Conservation (phyloP, 1,139 yeast species). For the Hemisphaericaspora subhashii region DNA sequence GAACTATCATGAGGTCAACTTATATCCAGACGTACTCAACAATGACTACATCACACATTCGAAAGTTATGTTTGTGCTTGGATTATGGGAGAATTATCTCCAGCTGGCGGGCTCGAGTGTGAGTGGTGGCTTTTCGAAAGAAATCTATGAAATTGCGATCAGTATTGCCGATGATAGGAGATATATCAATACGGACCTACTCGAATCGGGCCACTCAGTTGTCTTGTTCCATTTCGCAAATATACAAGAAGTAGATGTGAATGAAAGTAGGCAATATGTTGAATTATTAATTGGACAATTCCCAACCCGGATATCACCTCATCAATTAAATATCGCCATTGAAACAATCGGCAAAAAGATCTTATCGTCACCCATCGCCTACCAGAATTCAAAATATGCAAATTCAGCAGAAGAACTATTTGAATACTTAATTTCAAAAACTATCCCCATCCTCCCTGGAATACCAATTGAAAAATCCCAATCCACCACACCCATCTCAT, state of each 20-base stretch:
- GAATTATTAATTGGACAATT: slow-evolving; percentile 46
- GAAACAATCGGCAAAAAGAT: slow-evolving; percentile 56
- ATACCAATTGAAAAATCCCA: slow-evolving; percentile 19
- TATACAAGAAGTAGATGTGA: slow-evolving; percentile 22
- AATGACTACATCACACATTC: slow-evolving; percentile 41
- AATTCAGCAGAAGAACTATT: slow-evolving; percentile 40
- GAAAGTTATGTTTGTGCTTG: slow-evolving; percentile 56
- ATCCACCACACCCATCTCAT: slow-evolving; percentile 5
- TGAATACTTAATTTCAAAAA: slow-evolving; percentile 38
- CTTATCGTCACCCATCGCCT: slow-evolving; percentile 41
- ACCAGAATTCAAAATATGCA: slow-evolving; percentile 21
- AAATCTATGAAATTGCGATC: slow-evolving; percentile 45
- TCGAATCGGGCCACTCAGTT: slow-evolving; percentile 72
- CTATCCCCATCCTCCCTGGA: slow-evolving; percentile 34
- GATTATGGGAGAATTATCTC: slow-evolving; percentile 57
- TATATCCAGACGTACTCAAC: slow-evolving; percentile 35
- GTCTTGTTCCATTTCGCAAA: slow-evolving; percentile 48
- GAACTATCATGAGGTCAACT: slow-evolving; percentile 37
- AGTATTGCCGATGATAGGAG: slow-evolving; percentile 37
- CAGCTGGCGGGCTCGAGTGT: slow-evolving; percentile 26
- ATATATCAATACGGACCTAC: slow-evolving; percentile 34
- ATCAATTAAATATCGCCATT: slow-evolving; percentile 59
- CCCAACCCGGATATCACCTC: slow-evolving; percentile 54
- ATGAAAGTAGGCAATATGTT: slow-evolving; percentile 32
- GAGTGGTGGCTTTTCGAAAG: slow-evolving; percentile 26